Evolutionary conservation across 2,329 filamentous ascomycete genomes (phyloP).

Genomic region (Ophiosphaerella korrae): DNA sequence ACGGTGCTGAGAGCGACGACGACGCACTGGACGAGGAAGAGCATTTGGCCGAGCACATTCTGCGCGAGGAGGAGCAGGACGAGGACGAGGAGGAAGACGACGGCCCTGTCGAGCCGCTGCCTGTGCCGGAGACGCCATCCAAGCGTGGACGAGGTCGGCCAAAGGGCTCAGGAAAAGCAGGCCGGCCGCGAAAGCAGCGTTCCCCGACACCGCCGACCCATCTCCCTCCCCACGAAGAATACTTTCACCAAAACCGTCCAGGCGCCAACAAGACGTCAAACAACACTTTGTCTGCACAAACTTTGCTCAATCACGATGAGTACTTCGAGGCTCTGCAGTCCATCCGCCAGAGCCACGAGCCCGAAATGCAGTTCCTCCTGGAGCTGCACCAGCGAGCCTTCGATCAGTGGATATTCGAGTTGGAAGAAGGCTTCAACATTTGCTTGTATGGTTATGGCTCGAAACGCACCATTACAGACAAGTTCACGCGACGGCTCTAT

Average conservation of each 20-base stretch:
- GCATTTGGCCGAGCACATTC: slow-evolving; percentile 71
- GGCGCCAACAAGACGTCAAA: slow-evolving; percentile 83
- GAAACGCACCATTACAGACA: slow-evolving; percentile 75
- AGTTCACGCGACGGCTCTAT: slow-evolving; percentile 75
- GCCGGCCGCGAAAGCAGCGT: slow-evolving; percentile 64
- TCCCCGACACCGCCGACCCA: slow-evolving; percentile 81
- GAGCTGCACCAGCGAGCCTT: slow-evolving; percentile 81
- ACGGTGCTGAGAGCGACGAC: slow-evolving; percentile 69
- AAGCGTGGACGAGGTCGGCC: slow-evolving; percentile 56
- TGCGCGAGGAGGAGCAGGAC: slow-evolving; percentile 55
- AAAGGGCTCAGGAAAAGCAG: slow-evolving; percentile 40
- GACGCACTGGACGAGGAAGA: slow-evolving; percentile 70
- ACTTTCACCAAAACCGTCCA: slow-evolving; percentile 89
- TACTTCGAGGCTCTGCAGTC: slow-evolving; percentile 75
- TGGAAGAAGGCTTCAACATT: slow-evolving; percentile 83
- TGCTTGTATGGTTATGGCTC: slow-evolving; percentile 89
- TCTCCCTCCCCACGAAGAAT: slow-evolving; percentile 85
- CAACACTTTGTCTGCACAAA: slow-evolving; percentile 76
- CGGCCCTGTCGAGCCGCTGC: slow-evolving; percentile 30
- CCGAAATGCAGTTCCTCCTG: slow-evolving; percentile 73
- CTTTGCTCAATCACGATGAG: slow-evolving; percentile 86
- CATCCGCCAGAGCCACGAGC: slow-evolving; percentile 70
- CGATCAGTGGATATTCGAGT: slow-evolving; percentile 90
- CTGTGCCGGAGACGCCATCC: slow-evolving; percentile 60
- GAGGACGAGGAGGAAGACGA: slow-evolving; percentile 19